Percentiles rank a stretch among this genome's conserved stretches.
phyloP scores from a whole-genome alignment of 2,329 filamentous ascomycete species.

The Arthrobotrys conoides region DNA sequence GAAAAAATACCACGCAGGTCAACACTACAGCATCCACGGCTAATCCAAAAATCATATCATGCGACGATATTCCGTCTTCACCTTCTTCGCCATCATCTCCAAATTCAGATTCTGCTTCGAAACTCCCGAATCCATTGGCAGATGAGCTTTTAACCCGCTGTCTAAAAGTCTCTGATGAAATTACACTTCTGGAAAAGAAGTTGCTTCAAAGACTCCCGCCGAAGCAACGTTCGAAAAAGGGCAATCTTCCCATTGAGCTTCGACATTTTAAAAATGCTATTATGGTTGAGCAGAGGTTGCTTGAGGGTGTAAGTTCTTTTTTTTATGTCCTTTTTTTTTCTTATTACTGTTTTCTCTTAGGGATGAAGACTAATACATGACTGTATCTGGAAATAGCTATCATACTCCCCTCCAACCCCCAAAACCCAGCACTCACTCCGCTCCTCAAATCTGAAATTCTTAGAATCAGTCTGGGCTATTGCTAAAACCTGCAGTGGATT shows the following conservation, averaged over 20 bases:
- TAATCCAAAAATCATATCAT: constrained; percentile 22
- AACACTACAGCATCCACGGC: constrained; percentile 25
- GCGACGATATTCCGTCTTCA: constrained; percentile 31
- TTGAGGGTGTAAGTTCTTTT: constrained; percentile 67
- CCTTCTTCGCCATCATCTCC: constrained; percentile 16
- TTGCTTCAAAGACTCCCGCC: constrained; percentile 51
- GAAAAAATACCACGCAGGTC: constrained; percentile 41
- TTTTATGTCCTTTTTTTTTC: constrained; percentile 3
- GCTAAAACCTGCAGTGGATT: constrained; percentile 74
- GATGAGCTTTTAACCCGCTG: constrained; percentile 65
- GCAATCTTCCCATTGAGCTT: constrained; percentile 70
- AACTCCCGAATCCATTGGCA: constrained; percentile 61
- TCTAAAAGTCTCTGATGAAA: constrained; percentile 62
- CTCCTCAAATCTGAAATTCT: constrained; percentile 78
- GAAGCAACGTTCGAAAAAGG: constrained; percentile 66
- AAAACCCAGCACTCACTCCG: constrained; percentile 72
- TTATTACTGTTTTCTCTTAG: neutral
- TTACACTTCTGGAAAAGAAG: constrained; percentile 62
- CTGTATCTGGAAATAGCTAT: constrained; percentile 39
- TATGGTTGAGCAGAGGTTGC: constrained; percentile 69
- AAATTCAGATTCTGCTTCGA: neutral
- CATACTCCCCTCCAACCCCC: constrained; percentile 60
- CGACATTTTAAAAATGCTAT: constrained; percentile 70
- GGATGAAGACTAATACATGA: too few relatives aligned
- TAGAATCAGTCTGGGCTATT: constrained; percentile 75